Base-by-base conservation (phyloP, 768 basidiomycete genomes). In the Rhizopogon salebrosus region DNA sequence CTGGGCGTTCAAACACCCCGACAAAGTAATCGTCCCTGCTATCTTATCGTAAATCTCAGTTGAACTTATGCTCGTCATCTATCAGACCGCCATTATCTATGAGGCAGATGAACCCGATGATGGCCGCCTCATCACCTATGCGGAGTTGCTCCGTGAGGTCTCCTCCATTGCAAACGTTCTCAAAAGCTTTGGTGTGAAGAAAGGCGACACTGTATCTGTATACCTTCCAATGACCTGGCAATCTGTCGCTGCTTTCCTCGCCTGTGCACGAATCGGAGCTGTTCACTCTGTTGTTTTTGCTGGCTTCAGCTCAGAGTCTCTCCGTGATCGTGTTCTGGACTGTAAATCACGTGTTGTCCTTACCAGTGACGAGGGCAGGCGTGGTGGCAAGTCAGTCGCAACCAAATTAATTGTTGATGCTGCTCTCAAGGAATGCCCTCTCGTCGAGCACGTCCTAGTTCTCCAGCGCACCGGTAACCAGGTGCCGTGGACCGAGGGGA, bases 251-350 rank as follows among this genome's bases (percentile, higher is more conserved):
- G 91, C 95, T 39, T 93, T 99, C 85, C 87, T 99, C 53, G 95
- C 95, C 6, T 98, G 95, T 67, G 95, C 95, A 4, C 88, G 95
- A 58, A 90, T 99, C 60, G 95, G 95, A 22, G 95, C 95, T 22
- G 77, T 98, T 42, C 95, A 99, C 73, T 95, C 93, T 7, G 95
- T 97, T 64, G 87, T 99, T 53, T 99, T 99, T 58, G 95, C 95
- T 42, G 95, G 95, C 6, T 99, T 99, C 76, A 91, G 88, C 7
- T 84, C 95, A 8, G 95, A 99, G 72, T 87, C 89, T 2, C 84
- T 99, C 42, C 84, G 95, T 36, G 95, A 98, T 71, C 86, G 95
- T 49, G 80, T 94, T 18, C 80, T 84, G 41, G 95, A 99, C 68
- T 97, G 95, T 72, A 79, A 80, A 61, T 89, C 83, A 31, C 82